Conservation (phyloP, 257 asterid species). For the Apocynum venetum region DNA sequence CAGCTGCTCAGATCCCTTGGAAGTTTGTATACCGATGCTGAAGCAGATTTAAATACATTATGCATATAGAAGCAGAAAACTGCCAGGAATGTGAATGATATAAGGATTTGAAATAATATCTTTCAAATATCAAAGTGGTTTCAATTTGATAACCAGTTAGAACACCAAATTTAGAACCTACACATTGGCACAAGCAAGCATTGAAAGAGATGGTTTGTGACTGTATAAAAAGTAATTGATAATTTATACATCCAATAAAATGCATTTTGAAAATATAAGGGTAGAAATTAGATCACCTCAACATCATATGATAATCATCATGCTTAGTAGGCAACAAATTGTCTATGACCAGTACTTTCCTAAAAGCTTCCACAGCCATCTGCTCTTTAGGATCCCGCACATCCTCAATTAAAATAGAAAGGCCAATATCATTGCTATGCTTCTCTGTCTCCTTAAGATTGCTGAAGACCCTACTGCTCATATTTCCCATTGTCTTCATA, state of each 20-base stretch:
- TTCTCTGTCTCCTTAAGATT: constrained; percentile 33
- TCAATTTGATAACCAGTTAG: neutral
- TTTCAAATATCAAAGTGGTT: too few species aligned
- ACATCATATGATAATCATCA: constrained; percentile 55
- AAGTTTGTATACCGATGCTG: neutral
- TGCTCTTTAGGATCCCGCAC: constrained; percentile 39
- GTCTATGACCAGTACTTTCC: constrained; percentile 46
- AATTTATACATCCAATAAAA: neutral
- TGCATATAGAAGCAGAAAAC: neutral
- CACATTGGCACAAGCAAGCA: neutral
- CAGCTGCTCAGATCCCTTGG: neutral
- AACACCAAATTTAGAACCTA: neutral
- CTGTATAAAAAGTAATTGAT: neutral
- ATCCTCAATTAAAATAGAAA: constrained; percentile 28
- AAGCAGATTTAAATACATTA: too few species aligned
- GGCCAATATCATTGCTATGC: constrained; percentile 31
- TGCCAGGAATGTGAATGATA: neutral
- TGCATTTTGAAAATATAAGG: neutral
- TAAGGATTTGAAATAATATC: neutral
- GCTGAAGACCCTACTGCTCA: constrained; percentile 30
- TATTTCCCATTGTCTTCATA: constrained; percentile 35
- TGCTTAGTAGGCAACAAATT: constrained; percentile 55
- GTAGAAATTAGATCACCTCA: constrained; percentile 40
- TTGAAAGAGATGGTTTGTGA: neutral
- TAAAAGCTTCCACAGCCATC: constrained; percentile 47